These are phyloP conservation scores for Trametes cinnabarina DNA, from an alignment of 768 basidiomycete genomes.

Conservation along the genomic window DNA sequence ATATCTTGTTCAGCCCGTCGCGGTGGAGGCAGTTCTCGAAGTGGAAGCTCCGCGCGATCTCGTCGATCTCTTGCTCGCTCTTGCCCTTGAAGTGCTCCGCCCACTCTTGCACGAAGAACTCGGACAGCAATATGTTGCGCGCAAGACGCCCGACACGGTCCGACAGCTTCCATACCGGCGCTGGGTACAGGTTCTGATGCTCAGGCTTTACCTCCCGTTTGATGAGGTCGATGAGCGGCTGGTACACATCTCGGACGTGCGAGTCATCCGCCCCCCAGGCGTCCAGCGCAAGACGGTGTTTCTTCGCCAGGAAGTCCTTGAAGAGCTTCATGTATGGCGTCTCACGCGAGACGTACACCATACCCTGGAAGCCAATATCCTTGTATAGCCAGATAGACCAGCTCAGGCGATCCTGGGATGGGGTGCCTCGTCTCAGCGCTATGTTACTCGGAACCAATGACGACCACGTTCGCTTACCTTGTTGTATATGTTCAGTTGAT, in stretches of 20 bases:
- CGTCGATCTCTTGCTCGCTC: conserved; percentile 61
- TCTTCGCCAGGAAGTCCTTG: conserved; percentile 68
- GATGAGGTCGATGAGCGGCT: conserved; percentile 65
- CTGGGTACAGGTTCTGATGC: conserved; percentile 58
- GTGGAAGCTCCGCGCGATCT: conserved; percentile 71
- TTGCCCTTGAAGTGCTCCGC: conserved; percentile 65
- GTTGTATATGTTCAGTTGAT: conserved; percentile 73
- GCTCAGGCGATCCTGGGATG: conserved; percentile 56
- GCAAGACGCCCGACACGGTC: conserved; percentile 57
- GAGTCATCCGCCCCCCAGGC: conserved; percentile 74
- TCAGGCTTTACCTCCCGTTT: conserved; percentile 48
- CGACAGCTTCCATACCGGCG: conserved; percentile 60
- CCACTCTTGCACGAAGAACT: conserved; percentile 73
- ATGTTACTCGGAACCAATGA: neutral
- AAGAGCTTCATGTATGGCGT: conserved; percentile 75
- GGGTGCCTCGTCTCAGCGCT: too few relatives aligned
- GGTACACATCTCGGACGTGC: conserved; percentile 54
- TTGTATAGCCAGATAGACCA: conserved; percentile 92
- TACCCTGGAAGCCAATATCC: conserved; percentile 82
- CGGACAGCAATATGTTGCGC: conserved; percentile 66
- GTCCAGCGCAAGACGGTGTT: conserved; percentile 74
- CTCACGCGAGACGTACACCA: conserved; percentile 69
- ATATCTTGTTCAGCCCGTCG: conserved; percentile 48
- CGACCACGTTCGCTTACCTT: conserved; percentile 37
- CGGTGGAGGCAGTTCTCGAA: conserved; percentile 69